Conservation (phyloP, 805 yeast species). For the Metschnikowia vanudenii region DNA sequence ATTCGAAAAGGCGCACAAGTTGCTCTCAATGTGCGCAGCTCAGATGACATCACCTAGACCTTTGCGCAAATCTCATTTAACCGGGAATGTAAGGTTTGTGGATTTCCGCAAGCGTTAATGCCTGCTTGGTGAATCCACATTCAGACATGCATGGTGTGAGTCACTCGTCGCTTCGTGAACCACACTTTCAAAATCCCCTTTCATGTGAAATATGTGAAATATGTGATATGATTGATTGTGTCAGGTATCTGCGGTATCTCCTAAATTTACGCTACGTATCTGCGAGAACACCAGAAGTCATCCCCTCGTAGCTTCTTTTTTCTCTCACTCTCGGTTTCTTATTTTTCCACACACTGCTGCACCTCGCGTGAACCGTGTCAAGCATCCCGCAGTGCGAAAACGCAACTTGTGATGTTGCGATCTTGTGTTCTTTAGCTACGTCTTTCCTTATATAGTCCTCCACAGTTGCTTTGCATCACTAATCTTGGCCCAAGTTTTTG, state of each 20-base stretch:
- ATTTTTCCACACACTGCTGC: neutral
- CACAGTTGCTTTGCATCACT: neutral
- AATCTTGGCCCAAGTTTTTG: neutral
- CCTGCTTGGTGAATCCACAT: neutral
- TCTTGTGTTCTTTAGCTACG: neutral
- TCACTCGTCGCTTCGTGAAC: neutral
- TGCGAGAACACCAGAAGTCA: slow-evolving; percentile 1
- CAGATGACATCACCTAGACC: neutral
- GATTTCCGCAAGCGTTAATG: neutral
- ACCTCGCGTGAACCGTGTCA: slow-evolving; percentile 4
- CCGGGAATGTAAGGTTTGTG: too few species aligned
- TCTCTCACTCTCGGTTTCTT: neutral
- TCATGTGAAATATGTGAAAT: too few species aligned
- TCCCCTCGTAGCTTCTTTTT: neutral
- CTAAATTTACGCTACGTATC: neutral
- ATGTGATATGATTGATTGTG: too few species aligned
- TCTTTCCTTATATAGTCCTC: neutral
- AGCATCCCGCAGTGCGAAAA: slow-evolving; percentile 3
- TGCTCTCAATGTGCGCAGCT: neutral
- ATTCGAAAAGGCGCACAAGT: neutral
- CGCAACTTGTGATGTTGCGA: slow-evolving; percentile 3
- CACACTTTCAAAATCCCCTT: too few species aligned
- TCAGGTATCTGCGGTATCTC: neutral
- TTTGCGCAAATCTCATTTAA: neutral
- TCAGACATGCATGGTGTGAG: neutral